Evolutionary conservation across 371 early-diverging fungal species (phyloP).

Genomic region (Nematocida displodere): DNA sequence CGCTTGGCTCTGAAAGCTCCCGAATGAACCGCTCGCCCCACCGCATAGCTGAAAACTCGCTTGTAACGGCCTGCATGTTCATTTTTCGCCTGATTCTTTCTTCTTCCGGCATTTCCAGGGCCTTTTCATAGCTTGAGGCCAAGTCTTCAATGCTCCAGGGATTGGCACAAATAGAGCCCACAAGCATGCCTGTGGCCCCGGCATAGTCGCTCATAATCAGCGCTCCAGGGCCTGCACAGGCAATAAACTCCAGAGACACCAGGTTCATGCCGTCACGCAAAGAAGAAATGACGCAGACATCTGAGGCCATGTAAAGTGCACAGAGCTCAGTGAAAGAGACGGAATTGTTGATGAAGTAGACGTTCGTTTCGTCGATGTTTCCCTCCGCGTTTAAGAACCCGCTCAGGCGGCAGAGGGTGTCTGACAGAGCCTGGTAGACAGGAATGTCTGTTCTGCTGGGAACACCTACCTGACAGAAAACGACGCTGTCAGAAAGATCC

Average conservation of each 20-base stretch:
- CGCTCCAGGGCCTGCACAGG: constrained; percentile 78
- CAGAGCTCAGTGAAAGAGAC: constrained; percentile 85
- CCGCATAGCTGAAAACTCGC: constrained; percentile 88
- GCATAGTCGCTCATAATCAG: constrained; percentile 94
- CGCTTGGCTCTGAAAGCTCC: too few relatives aligned
- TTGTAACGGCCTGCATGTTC: constrained; percentile 81
- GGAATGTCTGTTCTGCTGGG: constrained; percentile 86
- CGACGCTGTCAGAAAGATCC: constrained; percentile 79
- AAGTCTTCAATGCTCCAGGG: constrained; percentile 95
- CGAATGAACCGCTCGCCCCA: constrained; percentile 72
- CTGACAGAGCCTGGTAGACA: constrained; percentile 83
- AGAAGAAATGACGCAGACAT: constrained; percentile 89
- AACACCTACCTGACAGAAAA: constrained; percentile 87
- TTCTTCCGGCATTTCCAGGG: constrained; percentile 79
- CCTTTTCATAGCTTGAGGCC: constrained; percentile 77
- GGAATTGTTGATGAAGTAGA: constrained; percentile 90
- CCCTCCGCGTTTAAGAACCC: constrained; percentile 91
- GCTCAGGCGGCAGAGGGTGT: constrained; percentile 82
- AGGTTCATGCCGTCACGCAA: constrained; percentile 99
- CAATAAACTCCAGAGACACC: constrained; percentile 92
- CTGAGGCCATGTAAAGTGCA: constrained; percentile 84
- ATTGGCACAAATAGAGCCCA: constrained; percentile 84
- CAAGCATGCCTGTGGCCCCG: constrained; percentile 91
- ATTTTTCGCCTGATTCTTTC: constrained; percentile 74
- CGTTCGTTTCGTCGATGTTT: constrained; percentile 85